Conservation (phyloP, 1,139 yeast genomes). For the Blastobotrys capitulatus region DNA sequence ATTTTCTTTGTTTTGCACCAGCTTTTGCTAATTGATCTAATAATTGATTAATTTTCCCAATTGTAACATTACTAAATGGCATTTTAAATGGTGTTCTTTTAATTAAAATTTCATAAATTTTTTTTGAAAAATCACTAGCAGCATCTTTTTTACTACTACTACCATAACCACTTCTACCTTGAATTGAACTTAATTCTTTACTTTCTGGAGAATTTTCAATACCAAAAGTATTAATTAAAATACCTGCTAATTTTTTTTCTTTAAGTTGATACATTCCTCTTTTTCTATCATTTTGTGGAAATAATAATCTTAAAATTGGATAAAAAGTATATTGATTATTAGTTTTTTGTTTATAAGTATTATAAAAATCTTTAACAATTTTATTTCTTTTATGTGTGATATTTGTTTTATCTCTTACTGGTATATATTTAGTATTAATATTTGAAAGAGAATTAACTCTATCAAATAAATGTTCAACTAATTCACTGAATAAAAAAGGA, state of each 20-base stretch:
- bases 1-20: constrained; percentile 2
- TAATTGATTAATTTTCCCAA: constrained; percentile 52
- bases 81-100: constrained; percentile 35
- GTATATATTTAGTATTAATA: too few species aligned
- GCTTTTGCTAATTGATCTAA: constrained; percentile 46
- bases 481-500: too few species aligned
- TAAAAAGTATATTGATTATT: constrained; percentile 53
- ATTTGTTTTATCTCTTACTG: too few species aligned
- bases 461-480: too few species aligned
- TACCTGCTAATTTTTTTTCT: constrained; percentile 39
- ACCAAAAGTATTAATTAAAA: constrained; percentile 29
- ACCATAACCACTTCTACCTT: constrained; percentile 7
- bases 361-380: constrained; percentile 42
- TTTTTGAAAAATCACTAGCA: constrained; percentile 39
- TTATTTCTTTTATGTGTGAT: too few species aligned
- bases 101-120: constrained; percentile 34
- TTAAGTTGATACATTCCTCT: constrained; percentile 36
- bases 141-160: constrained; percentile 12
- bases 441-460: too few species aligned
- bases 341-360: constrained; percentile 58
- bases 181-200: constrained; percentile 35
- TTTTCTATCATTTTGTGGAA: constrained; percentile 37
- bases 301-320: constrained; percentile 54
- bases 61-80: constrained; percentile 38
- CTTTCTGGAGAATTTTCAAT: constrained; percentile 46